These are phyloP conservation scores for Royoungia palumana DNA, from an alignment of 768 basidiomycete species.

Conservation along the genomic window DNA sequence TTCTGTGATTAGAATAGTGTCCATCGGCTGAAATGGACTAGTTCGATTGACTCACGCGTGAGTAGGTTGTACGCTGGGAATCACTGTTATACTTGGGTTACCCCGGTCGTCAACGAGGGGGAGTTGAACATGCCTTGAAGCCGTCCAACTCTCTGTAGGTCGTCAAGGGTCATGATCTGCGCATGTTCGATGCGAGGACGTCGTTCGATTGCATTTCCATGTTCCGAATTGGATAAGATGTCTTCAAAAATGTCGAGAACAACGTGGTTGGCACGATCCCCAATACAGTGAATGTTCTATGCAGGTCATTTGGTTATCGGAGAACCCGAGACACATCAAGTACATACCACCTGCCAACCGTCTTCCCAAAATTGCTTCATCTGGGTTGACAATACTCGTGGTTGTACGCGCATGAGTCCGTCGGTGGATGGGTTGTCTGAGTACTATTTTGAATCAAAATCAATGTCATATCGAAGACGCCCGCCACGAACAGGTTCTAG, in stretches of 20 bases:
- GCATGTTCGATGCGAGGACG: conserved; percentile 90
- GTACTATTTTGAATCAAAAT: conserved; percentile 40
- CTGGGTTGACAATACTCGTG: conserved; percentile 49
- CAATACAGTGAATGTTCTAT: conserved; percentile 87
- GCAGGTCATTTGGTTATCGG: neutral
- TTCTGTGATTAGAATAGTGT: conserved; percentile 39
- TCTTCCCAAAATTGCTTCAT: conserved; percentile 65
- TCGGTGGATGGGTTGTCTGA: conserved; percentile 67
- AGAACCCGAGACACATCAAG: neutral
- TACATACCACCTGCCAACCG: conserved; percentile 80
- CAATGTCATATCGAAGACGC: neutral
- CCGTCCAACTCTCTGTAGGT: conserved; percentile 63
- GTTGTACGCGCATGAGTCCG: conserved; percentile 65
- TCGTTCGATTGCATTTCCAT: conserved; percentile 35
- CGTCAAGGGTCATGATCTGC: conserved; percentile 74
- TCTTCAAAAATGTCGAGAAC: conserved; percentile 82
- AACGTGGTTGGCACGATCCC: conserved; percentile 82
- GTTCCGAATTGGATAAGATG: conserved; percentile 37
- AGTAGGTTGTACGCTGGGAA: conserved; percentile 90
- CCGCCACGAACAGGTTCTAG: conserved; percentile 48
- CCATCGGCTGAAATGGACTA: neutral
- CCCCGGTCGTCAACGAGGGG: neutral
- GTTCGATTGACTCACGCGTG: conserved; percentile 61
- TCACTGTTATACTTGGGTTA: conserved; percentile 47
- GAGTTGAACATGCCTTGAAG: conserved; percentile 59